phyloP scores from a whole-genome alignment of 2,329 filamentous ascomycete species.

The Stenocarpella maydis region DNA sequence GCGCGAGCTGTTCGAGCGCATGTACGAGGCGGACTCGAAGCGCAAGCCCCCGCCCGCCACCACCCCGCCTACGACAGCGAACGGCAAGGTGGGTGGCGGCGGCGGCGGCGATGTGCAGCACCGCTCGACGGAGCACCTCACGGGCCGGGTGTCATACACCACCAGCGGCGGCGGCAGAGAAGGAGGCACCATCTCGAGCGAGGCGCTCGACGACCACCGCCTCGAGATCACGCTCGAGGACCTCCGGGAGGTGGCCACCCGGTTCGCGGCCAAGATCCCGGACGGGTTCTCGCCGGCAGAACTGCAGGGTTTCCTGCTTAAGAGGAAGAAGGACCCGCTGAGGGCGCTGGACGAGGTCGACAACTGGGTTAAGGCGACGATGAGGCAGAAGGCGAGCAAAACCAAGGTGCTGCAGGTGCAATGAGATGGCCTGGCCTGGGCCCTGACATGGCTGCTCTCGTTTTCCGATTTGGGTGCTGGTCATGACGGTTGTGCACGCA shows the following conservation, averaged over 20 bases:
- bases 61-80: background rate
- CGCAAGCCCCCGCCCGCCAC: slow-evolving; percentile 27
- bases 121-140: background rate
- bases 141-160: background rate
- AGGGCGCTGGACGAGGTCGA: slow-evolving; percentile 62
- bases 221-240: slow-evolving; percentile 47
- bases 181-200: slow-evolving; percentile 19
- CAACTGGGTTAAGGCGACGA: slow-evolving; percentile 60
- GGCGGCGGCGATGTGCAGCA: no score
- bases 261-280: slow-evolving; percentile 64
- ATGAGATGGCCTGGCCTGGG: slow-evolving; percentile 43
- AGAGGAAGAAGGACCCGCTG: slow-evolving; percentile 66
- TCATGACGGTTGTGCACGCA: background rate
- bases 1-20: slow-evolving; percentile 65
- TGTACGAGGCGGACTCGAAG: slow-evolving; percentile 61
- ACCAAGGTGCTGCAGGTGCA: slow-evolving; percentile 59
- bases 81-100: no score
- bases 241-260: slow-evolving; percentile 52
- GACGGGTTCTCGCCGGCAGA: slow-evolving; percentile 66
- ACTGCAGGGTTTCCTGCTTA: slow-evolving; percentile 71
- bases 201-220: slow-evolving; percentile 32
- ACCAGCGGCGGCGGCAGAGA: background rate
- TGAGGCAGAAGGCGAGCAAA: slow-evolving; percentile 59
- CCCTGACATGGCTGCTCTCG: no score
- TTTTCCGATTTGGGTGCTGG: background rate